Base-by-base conservation (phyloP, 1,284 basidiomycete genomes). In the Crucibulum cyathiforme region DNA sequence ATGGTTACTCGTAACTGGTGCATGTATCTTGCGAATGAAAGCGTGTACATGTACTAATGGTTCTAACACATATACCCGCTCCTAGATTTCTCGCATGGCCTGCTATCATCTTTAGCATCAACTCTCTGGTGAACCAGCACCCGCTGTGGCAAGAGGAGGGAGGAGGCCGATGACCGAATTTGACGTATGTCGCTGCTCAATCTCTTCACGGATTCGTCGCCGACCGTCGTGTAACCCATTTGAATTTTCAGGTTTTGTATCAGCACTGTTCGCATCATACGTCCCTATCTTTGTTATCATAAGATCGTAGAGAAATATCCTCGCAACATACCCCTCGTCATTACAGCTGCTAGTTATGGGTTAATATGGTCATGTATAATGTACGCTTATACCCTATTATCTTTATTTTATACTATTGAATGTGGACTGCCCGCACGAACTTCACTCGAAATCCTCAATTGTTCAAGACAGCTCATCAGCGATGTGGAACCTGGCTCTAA, bases 1-100 rank as follows among this genome's bases (percentile, higher is more conserved):
- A 89, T 93, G 84, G 85, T 93, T 46, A 89, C 90, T 47, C 83
- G 89, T 54, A 93, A 93, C 67, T 83, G 90, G 90, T 90, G 62
- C 66, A 82, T 68, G 19, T 39, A 37, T 35, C 15, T 45, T 5
- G 34, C 52, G 4, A 37, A 24, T 24, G 24, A 24, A 24, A 46
- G 19, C 24, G 50, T 35, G 17, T 12, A 43, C 24, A 48, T 35
- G 17, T 12, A 43, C 24, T 36, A 19, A 31, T 12, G n/a, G 8
- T 13, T 60, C 5, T 43, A 36, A 47, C 46, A 50, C 31, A 5
- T 19, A 41, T 53, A 10, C 15, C 36, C 13, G 49, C 35, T 8
- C 34, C n/a, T 58, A 85, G 83, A 67, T 85, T 84, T 66, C 74
- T 92, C 41, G 88, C 90, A 41, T 93, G 91, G 91, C 89, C 88